Evolutionary conservation across 495 filamentous ascomycete species (phyloP).

Genomic region (Extremus antarcticus): DNA sequence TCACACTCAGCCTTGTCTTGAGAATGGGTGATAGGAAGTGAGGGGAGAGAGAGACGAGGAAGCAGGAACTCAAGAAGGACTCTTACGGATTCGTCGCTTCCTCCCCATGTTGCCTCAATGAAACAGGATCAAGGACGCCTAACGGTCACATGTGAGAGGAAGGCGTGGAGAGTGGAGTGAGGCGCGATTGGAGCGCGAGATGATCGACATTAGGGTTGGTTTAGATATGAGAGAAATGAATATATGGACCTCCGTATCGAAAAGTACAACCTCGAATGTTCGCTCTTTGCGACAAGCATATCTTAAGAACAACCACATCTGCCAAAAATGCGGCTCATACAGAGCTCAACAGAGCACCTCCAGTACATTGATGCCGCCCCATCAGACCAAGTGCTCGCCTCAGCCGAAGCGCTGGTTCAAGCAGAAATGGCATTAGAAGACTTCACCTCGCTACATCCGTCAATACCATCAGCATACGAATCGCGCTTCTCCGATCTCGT

Average conservation of each 20-base stretch:
- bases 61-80: too few species aligned
- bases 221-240: neutral
- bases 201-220: neutral
- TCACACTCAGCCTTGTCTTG: too few species aligned
- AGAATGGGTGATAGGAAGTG: too few species aligned
- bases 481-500: slow-evolving; percentile 50
- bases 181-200: neutral
- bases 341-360: slow-evolving; percentile 11
- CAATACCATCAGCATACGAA: slow-evolving; percentile 25
- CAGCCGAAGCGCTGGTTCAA: slow-evolving; percentile 19
- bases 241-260: neutral
- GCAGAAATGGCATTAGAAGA: slow-evolving; percentile 13
- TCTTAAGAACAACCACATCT: too few species aligned
- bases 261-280: neutral
- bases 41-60: too few species aligned
- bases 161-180: neutral
- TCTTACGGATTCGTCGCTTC: neutral
- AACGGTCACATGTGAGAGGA: neutral
- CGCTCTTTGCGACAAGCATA: neutral
- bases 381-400: slow-evolving; percentile 8
- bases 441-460: slow-evolving; percentile 18
- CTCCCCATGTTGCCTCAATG: neutral
- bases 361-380: slow-evolving; percentile 19
- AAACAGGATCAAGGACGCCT: neutral
- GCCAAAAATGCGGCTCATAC: slow-evolving; percentile 21